Conservation (phyloP, 164 flowering plant genomes). For the Tetrastigma voinierianum region DNA sequence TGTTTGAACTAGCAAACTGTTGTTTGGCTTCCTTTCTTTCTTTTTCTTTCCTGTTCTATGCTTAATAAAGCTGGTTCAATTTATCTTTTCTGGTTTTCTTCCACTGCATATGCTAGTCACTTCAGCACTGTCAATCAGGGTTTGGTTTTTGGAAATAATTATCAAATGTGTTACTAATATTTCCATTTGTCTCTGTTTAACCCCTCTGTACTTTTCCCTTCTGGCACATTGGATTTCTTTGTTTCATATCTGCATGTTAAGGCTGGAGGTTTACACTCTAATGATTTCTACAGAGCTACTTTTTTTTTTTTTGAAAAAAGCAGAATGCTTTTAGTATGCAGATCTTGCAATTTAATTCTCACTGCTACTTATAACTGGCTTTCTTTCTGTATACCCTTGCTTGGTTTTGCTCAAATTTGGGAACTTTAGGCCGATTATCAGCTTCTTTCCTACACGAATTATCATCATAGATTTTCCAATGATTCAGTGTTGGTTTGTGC, state of each 20-base stretch:
- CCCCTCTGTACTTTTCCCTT: conserved; percentile 11
- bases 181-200: conserved; percentile 23
- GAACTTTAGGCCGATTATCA: not conserved
- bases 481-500: not conserved
- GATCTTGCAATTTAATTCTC: not conserved
- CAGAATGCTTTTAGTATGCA: not conserved
- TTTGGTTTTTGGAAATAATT: not conserved
- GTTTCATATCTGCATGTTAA: not conserved
- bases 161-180: not conserved
- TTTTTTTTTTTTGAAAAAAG: too few species aligned
- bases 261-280: not conserved
- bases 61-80: conserved; percentile 4
- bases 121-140: conserved; percentile 9
- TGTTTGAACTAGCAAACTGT: not conserved
- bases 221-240: not conserved
- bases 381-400: conserved; percentile 2
- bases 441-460: too few species aligned
- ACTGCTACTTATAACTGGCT: conserved; percentile 3
- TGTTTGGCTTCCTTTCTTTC: conserved; percentile 11
- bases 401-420: not conserved
- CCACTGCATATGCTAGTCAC: conserved; percentile 5
- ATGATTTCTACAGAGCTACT: conserved; percentile 9
- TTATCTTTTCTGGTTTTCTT: conserved; percentile 5
- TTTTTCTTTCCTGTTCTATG: not conserved
- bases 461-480: not conserved